phyloP scores from a whole-genome alignment of 306 rosid genomes.

The Gastrolobium bilobum region DNA sequence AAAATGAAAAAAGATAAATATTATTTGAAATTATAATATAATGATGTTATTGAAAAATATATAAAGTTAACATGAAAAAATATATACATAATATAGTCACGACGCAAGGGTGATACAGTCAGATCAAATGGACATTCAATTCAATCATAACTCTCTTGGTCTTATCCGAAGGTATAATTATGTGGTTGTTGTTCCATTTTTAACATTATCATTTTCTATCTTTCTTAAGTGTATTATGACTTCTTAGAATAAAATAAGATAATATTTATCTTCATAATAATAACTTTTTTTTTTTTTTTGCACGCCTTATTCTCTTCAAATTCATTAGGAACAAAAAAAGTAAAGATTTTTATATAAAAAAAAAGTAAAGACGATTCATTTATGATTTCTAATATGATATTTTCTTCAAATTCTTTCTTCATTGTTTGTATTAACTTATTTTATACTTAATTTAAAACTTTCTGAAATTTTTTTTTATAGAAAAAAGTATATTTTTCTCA shows the following conservation, averaged over 20 bases:
- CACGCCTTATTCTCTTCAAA: not conserved
- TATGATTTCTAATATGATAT: not conserved
- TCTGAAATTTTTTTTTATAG: not conserved
- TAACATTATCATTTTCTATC: constrained; percentile 11
- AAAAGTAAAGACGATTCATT: no score
- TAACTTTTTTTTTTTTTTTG: not conserved
- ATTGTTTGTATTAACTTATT: not conserved
- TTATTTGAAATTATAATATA: no score
- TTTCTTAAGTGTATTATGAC: not conserved
- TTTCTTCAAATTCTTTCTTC: not conserved
- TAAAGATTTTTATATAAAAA: no score
- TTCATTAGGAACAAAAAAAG: not conserved
- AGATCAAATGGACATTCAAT: not conserved
- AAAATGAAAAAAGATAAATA: no score
- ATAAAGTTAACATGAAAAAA: no score
- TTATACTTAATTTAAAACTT: not conserved
- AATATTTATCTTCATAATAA: not conserved
- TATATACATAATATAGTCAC: not conserved
- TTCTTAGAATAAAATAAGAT: not conserved
- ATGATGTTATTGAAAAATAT: no score
- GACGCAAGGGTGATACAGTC: not conserved
- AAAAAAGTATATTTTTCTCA: not conserved
- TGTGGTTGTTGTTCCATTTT: constrained; percentile 20
- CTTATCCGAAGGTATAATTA: not conserved
- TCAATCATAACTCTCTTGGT: not conserved